Percentiles rank a stretch among this genome's conserved stretches.
Evolutionary conservation across 192 early-diverging fungal genomes (phyloP).

Genomic region (Linnemannia hyalina): DNA sequence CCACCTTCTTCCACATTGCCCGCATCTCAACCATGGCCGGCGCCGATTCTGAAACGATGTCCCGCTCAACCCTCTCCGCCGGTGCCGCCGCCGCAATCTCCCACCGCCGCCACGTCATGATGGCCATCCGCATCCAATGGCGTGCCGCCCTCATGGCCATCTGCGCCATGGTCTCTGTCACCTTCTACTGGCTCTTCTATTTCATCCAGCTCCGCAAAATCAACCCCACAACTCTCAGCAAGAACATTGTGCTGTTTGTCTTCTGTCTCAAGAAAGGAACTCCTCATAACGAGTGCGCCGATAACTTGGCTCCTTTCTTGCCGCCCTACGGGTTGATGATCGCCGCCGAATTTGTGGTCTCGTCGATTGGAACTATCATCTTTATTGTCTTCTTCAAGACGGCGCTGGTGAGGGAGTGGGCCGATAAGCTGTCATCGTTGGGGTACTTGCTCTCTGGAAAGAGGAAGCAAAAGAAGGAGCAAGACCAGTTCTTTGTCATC

Average conservation of each 20-base stretch:
- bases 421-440: conserved; percentile 56
- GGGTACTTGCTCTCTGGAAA: conserved; percentile 47
- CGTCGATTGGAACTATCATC: conserved; percentile 58
- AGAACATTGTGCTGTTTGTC: conserved; percentile 50
- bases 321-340: conserved; percentile 64
- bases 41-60: conserved; percentile 52
- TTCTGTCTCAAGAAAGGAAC: conserved; percentile 57
- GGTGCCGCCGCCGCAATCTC: conserved; percentile 41
- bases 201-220: conserved; percentile 59
- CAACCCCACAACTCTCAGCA: conserved; percentile 14
- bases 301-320: conserved; percentile 47
- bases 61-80: conserved; percentile 46
- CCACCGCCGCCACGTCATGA: conserved; percentile 62
- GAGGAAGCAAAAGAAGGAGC: conserved; percentile 51
- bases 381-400: conserved; percentile 64
- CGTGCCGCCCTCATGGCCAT: conserved; percentile 64
- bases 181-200: conserved; percentile 71
- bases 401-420: conserved; percentile 60
- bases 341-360: conserved; percentile 61
- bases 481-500: conserved; percentile 68
- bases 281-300: conserved; percentile 56
- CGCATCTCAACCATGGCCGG: conserved; percentile 39
- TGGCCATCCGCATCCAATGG: conserved; percentile 69
- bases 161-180: conserved; percentile 54
- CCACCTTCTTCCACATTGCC: conserved; percentile 66